These are phyloP conservation scores for Colletotrichum sp. DNA, from an alignment of 2,329 filamentous ascomycete genomes.

Conservation along the genomic window DNA sequence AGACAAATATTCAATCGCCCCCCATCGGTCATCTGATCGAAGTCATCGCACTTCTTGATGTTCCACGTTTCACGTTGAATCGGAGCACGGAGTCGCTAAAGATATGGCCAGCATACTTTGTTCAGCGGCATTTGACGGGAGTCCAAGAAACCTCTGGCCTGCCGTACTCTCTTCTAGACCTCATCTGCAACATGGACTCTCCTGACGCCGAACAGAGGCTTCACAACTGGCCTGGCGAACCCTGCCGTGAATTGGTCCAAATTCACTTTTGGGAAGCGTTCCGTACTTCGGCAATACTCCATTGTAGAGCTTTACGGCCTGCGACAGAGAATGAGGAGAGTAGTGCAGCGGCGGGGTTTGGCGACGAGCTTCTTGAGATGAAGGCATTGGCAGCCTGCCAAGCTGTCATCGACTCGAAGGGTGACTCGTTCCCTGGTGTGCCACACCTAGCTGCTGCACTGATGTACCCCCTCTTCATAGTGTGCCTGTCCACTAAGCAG, in stretches of 20 bases:
- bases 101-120: not conserved
- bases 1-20: not conserved
- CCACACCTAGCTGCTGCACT: not conserved
- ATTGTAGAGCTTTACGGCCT: not conserved
- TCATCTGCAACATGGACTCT: not conserved
- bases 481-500: not conserved
- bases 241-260: not conserved
- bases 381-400: not conserved
- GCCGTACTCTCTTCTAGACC: not conserved
- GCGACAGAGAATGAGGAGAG: not conserved
- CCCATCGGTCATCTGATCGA: not conserved
- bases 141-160: not conserved
- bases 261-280: not conserved
- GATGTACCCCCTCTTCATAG: not conserved
- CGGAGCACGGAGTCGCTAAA: not conserved
- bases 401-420: not conserved
- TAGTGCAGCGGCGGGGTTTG: not conserved
- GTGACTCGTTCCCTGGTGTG: not conserved
- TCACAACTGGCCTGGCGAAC: not conserved
- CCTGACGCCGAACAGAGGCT: not conserved
- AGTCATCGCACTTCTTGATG: not conserved
- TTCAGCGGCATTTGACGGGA: not conserved
- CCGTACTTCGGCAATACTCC: not conserved
- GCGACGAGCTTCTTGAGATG: not conserved
- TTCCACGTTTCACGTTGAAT: not conserved